Evolutionary conservation across 2,329 filamentous ascomycete species (phyloP).

Genomic region (Metarhizium humberi): DNA sequence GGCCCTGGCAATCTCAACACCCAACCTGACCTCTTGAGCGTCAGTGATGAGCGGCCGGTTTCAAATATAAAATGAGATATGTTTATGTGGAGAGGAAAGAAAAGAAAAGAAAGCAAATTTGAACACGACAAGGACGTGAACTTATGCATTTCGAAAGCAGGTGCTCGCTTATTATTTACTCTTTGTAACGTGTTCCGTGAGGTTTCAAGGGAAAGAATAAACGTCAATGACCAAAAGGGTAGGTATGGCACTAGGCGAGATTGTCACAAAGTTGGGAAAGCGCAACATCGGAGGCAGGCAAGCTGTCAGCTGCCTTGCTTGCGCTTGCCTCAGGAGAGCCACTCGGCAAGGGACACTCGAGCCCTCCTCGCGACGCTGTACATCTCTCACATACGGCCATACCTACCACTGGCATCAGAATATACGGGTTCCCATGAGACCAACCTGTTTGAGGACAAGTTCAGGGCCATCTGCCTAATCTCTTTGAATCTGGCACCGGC

Average conservation of each 20-base stretch:
- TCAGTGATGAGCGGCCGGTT: not conserved
- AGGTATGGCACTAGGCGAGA: not conserved
- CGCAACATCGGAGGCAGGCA: not conserved
- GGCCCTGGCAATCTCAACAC: not conserved
- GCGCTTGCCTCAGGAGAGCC: not conserved
- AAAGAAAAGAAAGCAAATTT: constrained; percentile 1
- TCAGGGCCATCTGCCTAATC: too few relatives aligned
- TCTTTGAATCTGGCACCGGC: too few relatives aligned
- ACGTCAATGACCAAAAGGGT: constrained; percentile 1
- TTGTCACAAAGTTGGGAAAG: not conserved
- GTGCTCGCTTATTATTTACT: constrained; percentile 1
- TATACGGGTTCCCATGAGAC: too few relatives aligned
- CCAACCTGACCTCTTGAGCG: constrained; percentile 2
- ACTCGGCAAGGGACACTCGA: not conserved
- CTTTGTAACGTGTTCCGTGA: not conserved
- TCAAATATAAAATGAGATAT: not conserved
- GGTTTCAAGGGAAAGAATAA: constrained; percentile 5
- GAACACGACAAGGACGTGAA: not conserved
- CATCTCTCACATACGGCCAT: too few relatives aligned
- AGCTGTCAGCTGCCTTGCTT: not conserved
- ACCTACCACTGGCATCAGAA: too few relatives aligned
- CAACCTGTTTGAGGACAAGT: too few relatives aligned
- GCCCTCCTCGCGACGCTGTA: not conserved
- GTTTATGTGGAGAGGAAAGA: not conserved
- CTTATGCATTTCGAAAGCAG: not conserved